Base-by-base conservation (phyloP, 164 flowering plant genomes). In the Dillenia suffruticosa region DNA sequence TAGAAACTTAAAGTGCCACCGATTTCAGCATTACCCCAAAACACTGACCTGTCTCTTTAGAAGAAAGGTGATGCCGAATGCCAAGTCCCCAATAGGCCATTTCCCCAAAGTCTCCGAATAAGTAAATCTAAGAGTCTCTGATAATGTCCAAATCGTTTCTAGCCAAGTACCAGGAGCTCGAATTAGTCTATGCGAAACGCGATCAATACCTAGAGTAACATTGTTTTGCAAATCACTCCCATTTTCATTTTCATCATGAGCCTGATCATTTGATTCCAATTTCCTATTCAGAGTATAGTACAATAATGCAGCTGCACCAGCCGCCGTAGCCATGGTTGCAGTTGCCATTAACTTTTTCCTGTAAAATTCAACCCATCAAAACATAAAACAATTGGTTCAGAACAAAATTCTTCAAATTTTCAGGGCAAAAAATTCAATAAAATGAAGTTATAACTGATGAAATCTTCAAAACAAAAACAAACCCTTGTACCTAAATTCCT, bases 71-170 rank as follows among this genome's bases (percentile, higher is more conserved):
- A 94, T 94, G 57, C 98, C 97, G 69, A 94, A 94, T 44, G 98
- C 98, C 72, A 94, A 74, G 69, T 94, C 98, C 17, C 95, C 98
- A 69, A 91, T 89, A 1, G 98, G 98, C 98, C 98, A 94, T 67
- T 91, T 94, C 67, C 98, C 98, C 44, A 94, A 68, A 13, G 98
- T 94, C 77, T 94, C 98, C 6, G 98, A 89, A 68, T 91, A 94
- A 45, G 96, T 91, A 68, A 94, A 94, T 65, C 92, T 76, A 60
- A 94, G 81, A 2, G 97, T 94, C 81, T 94, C 98, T 0, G 98
- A 87, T 76, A 94, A 80, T 0, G 97, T 89, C 2, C 95, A 87
- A 48, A 94, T 94, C 0, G 98, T 91, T 66, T 94, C 98, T 64
- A 94, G 67, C 97, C 97, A 94, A 3, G 97, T 90, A 2, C 87